Percentiles rank a stretch among this genome's conserved stretches.
Evolutionary conservation across 75 land plant genomes (phyloP).

Genomic region (Cryptomeria japonica): DNA sequence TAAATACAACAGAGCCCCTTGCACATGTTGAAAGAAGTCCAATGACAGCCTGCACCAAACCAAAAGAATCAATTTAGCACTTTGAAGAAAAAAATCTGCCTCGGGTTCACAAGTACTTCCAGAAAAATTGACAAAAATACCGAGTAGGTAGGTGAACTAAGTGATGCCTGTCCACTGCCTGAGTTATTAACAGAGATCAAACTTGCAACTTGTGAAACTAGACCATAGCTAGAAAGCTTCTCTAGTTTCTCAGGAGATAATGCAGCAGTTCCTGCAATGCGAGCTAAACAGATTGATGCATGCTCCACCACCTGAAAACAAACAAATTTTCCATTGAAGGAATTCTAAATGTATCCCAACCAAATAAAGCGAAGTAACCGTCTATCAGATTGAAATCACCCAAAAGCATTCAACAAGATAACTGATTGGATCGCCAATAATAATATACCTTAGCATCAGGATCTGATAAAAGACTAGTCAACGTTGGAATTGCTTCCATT

Average conservation of each 20-base stretch:
- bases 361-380: neutral
- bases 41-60: slow-evolving; percentile 55
- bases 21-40: slow-evolving; percentile 56
- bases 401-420: neutral
- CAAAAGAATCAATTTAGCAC: neutral
- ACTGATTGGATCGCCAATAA: neutral
- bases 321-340: neutral
- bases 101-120: neutral
- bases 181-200: slow-evolving; percentile 35
- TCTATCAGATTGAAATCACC: neutral
- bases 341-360: neutral
- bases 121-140: slow-evolving; percentile 24
- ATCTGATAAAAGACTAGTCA: slow-evolving; percentile 69
- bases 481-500: slow-evolving; percentile 62
- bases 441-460: slow-evolving; percentile 40
- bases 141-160: slow-evolving; percentile 40
- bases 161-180: slow-evolving; percentile 24
- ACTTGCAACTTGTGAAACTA: slow-evolving; percentile 42
- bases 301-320: slow-evolving; percentile 58
- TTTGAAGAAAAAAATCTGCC: neutral
- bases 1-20: slow-evolving; percentile 47
- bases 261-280: slow-evolving; percentile 45
- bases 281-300: slow-evolving; percentile 51
- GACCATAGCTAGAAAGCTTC: slow-evolving; percentile 59
- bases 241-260: slow-evolving; percentile 54